A percentile compares a stretch with the other conserved stretches of the same genome.
phyloP scores from a whole-genome alignment of 179 eudicot species.

The Camellia oleifera region DNA sequence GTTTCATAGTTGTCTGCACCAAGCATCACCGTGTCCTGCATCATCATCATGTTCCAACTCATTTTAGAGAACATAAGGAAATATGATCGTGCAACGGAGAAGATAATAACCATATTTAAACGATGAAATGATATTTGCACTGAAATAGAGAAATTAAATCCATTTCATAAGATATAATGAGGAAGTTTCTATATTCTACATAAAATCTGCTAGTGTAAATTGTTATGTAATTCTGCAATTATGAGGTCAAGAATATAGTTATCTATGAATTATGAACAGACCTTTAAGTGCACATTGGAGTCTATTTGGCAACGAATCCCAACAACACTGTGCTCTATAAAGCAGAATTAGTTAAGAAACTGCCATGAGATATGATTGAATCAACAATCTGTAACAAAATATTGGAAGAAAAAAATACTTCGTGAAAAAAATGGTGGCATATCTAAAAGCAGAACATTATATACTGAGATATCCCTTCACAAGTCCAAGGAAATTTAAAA shows the following conservation, averaged over 20 bases:
- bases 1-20: slow-evolving; percentile 93
- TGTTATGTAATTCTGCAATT: too few species aligned
- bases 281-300: slow-evolving; percentile 84
- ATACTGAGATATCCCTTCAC: background rate
- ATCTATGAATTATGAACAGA: slow-evolving; percentile 22
- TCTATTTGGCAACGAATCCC: slow-evolving; percentile 91
- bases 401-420: background rate
- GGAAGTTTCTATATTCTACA: too few species aligned
- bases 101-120: too few species aligned
- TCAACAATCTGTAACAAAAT: too few species aligned
- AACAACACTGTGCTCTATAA: slow-evolving; percentile 85
- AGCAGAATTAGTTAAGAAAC: slow-evolving; percentile 62
- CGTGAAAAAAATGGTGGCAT: too few species aligned
- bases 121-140: too few species aligned
- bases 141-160: too few species aligned
- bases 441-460: background rate
- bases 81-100: too few species aligned
- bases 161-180: too few species aligned
- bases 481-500: background rate
- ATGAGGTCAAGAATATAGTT: too few species aligned
- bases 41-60: background rate
- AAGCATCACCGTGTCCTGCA: slow-evolving; percentile 95
- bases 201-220: too few species aligned
- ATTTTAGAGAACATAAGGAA: too few species aligned
- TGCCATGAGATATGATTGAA: slow-evolving; percentile 86